phyloP scores from a whole-genome alignment of 2,329 filamentous ascomycete genomes.

The Rhinocladiella mackenziei region DNA sequence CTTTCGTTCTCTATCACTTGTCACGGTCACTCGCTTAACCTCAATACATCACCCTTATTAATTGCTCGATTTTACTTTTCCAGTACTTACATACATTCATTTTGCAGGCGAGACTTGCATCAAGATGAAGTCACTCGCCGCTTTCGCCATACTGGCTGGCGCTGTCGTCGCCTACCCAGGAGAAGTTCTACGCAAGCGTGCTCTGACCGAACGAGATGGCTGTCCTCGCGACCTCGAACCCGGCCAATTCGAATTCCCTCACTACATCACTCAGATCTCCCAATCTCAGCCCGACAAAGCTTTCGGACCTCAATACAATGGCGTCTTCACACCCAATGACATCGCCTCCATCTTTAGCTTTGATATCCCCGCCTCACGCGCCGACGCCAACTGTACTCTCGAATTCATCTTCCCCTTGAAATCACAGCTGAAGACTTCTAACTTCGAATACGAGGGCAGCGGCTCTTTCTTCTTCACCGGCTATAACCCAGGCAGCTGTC shows the following conservation, averaged over 20 bases:
- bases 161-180: conserved; percentile 43
- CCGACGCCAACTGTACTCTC: conserved; percentile 58
- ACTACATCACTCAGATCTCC: conserved; percentile 60
- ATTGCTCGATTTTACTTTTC: background rate
- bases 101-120: background rate
- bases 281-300: conserved; percentile 50
- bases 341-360: conserved; percentile 65
- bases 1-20: conserved; percentile 5
- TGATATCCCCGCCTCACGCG: conserved; percentile 54
- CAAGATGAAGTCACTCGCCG: conserved; percentile 41
- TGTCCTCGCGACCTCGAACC: conserved; percentile 46
- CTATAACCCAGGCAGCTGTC: conserved; percentile 45
- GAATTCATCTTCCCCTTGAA: conserved; percentile 62
- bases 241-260: conserved; percentile 54
- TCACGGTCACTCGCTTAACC: conserved; percentile 19
- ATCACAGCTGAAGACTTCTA: conserved; percentile 56
- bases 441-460: conserved; percentile 52
- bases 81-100: background rate
- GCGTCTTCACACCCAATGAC: conserved; percentile 50
- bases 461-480: conserved; percentile 53
- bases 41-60: background rate
- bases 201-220: conserved; percentile 36
- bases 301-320: conserved; percentile 54
- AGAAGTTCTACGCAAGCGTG: conserved; percentile 42
- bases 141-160: conserved; percentile 39